phyloP scores from a whole-genome alignment of 805 yeast species.

The Metschnikowia matae region DNA sequence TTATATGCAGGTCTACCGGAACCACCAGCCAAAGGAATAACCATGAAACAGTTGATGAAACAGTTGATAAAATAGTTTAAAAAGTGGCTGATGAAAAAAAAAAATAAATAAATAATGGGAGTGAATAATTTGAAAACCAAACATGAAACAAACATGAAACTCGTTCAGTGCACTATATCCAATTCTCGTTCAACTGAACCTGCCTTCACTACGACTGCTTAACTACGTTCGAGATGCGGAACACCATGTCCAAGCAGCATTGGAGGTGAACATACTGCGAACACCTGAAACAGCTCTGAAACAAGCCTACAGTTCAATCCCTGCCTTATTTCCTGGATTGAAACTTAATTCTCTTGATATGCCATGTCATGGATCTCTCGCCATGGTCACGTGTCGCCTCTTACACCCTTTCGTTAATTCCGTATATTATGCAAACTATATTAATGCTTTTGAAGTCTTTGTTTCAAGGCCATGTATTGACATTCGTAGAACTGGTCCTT shows the following conservation, averaged over 20 bases:
- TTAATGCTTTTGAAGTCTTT: conserved; percentile 33
- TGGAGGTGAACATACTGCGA: background rate
- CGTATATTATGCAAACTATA: conserved; percentile 8
- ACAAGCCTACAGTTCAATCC: background rate
- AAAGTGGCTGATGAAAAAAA: no score
- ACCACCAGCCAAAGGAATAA: background rate
- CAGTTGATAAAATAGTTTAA: no score
- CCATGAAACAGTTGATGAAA: background rate
- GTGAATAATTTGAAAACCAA: no score
- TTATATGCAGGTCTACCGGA: background rate
- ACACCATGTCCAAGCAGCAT: no score
- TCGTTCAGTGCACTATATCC: no score
- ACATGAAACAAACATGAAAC: background rate
- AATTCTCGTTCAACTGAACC: no score
- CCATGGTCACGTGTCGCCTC: background rate
- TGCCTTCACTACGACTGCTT: no score
- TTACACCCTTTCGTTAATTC: background rate
- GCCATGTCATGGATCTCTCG: background rate
- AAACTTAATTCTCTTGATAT: no score
- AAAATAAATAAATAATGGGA: no score
- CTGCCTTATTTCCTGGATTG: no score
- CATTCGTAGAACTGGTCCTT: conserved; percentile 44
- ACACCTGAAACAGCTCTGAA: background rate
- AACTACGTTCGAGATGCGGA: no score
- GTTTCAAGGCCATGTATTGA: conserved; percentile 39